Conservation (phyloP, 441 rosid species). For the Monsonia emarginata region DNA sequence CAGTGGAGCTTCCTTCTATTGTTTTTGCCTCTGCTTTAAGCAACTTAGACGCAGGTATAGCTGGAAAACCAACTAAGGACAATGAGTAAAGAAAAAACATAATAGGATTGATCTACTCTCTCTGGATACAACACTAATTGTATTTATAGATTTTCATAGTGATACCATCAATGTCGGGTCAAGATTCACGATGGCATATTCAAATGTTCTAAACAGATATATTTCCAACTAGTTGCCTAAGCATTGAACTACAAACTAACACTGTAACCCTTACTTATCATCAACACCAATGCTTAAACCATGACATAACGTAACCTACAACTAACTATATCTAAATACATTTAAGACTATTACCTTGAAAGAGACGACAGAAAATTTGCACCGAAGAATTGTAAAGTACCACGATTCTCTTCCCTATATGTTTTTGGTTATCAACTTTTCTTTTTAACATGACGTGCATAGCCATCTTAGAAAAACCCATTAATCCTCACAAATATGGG, state of each 20-base stretch:
- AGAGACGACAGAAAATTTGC: too few relatives aligned
- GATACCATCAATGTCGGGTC: neutral
- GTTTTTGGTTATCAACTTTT: neutral
- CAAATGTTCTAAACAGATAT: neutral
- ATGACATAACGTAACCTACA: neutral
- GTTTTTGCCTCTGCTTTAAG: constrained; percentile 15
- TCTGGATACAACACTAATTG: neutral
- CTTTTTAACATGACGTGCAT: neutral
- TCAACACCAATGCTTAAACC: neutral
- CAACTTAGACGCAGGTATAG: constrained; percentile 22
- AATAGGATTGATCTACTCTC: neutral
- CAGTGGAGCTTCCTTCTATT: constrained; percentile 14
- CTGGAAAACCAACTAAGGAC: constrained; percentile 15
- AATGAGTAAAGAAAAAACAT: neutral
- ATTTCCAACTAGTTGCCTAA: neutral
- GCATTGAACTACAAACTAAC: neutral
- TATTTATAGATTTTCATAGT: neutral
- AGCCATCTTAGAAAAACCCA: neutral
- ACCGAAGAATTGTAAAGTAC: neutral
- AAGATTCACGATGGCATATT: neutral
- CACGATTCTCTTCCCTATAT: neutral
- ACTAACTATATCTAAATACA: too few relatives aligned
- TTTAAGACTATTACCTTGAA: too few relatives aligned
- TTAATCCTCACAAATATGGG: neutral
- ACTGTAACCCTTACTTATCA: neutral